Evolutionary conservation across 2,329 filamentous ascomycete species (phyloP).

Genomic region (Phoma herbarum): DNA sequence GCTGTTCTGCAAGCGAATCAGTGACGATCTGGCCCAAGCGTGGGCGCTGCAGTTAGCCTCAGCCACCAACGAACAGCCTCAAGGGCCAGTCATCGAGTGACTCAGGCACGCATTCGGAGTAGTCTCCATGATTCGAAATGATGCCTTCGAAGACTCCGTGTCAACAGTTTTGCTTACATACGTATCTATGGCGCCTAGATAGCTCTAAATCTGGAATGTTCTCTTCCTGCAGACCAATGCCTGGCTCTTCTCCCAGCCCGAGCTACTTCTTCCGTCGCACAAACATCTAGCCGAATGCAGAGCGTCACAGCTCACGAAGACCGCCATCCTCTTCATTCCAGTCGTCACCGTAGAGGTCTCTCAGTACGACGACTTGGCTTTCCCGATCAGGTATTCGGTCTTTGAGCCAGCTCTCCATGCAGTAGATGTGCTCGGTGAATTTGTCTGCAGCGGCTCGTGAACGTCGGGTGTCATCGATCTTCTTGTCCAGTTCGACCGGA

Average conservation of each 20-base stretch:
- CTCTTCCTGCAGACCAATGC: neutral
- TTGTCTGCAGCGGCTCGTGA: slow-evolving; percentile 46
- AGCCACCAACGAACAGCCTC: slow-evolving; percentile 26
- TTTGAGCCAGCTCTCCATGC: slow-evolving; percentile 58
- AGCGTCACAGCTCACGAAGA: slow-evolving; percentile 52
- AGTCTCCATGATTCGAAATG: slow-evolving; percentile 41
- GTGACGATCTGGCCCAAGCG: slow-evolving; percentile 26
- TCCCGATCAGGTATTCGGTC: slow-evolving; percentile 53
- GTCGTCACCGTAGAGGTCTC: slow-evolving; percentile 62
- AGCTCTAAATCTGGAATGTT: slow-evolving; percentile 1
- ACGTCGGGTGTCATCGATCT: slow-evolving; percentile 43
- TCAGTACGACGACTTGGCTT: slow-evolving; percentile 54
- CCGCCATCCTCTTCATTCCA: slow-evolving; percentile 63
- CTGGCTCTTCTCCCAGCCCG: neutral
- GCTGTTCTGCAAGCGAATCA: slow-evolving; percentile 41
- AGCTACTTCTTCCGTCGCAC: slow-evolving; percentile 4
- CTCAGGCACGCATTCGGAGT: slow-evolving; percentile 27
- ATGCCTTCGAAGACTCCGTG: slow-evolving; percentile 7
- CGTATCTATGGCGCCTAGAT: neutral
- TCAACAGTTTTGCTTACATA: slow-evolving; percentile 3
- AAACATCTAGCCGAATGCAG: neutral
- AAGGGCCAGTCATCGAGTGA: slow-evolving; percentile 34
- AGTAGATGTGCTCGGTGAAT: slow-evolving; percentile 56
- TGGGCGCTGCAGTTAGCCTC: slow-evolving; percentile 14
- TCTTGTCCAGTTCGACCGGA: slow-evolving; percentile 56